Evolutionary conservation across 306 rosid genomes (phyloP).

Genomic region (Morella rubra): DNA sequence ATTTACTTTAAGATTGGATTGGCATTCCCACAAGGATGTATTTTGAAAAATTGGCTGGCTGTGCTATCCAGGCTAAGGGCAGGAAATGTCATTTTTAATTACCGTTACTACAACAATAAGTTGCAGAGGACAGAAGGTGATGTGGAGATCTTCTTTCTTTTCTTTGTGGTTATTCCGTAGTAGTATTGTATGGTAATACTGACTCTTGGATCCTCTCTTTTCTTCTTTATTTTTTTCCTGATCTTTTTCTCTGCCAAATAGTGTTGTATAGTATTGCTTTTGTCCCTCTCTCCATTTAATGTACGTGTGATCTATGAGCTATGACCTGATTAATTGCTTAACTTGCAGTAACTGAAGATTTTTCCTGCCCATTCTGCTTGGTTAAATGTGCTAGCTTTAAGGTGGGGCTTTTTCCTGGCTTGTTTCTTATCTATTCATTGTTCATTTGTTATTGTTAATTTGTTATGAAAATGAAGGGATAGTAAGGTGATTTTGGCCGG

Average conservation of each 20-base stretch:
- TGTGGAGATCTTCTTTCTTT: constrained; percentile 7
- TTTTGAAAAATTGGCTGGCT: constrained; percentile 13
- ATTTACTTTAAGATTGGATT: neutral
- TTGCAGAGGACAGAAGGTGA: constrained; percentile 78
- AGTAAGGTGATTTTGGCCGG: neutral
- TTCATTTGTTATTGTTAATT: neutral
- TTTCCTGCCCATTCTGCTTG: constrained; percentile 83
- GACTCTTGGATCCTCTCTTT: constrained; percentile 1
- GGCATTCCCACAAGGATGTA: neutral
- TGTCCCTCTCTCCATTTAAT: neutral
- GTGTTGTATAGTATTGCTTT: neutral
- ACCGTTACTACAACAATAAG: constrained; percentile 72
- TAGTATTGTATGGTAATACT: constrained; percentile 1
- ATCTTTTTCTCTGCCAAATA: neutral
- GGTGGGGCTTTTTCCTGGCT: constrained; percentile 45
- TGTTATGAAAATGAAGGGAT: constrained; percentile 10
- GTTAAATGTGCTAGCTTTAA: constrained; percentile 67
- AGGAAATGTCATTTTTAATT: constrained; percentile 66
- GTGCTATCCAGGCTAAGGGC: constrained; percentile 71
- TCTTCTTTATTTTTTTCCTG: neutral
- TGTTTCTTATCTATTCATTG: neutral
- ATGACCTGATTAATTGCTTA: constrained; percentile 20
- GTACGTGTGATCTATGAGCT: neutral
- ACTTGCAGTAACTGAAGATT: constrained; percentile 75
- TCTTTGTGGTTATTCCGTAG: constrained; percentile 9